Base-by-base conservation (phyloP, 192 early-diverging fungal species). In the Blastocladiella britannica region DNA sequence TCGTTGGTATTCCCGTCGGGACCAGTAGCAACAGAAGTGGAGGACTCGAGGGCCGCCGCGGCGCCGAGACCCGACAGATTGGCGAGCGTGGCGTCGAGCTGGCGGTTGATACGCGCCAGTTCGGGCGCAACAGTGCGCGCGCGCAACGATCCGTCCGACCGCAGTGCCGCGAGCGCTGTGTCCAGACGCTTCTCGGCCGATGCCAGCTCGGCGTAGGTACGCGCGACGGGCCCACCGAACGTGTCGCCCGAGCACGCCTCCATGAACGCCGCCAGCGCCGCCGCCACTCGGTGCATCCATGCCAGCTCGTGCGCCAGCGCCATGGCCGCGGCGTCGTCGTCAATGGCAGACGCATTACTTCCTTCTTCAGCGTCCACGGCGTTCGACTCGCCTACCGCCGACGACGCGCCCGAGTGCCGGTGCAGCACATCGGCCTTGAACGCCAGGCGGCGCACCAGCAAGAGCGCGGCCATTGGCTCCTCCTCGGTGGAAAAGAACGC, bases 361-460 rank as follows among this genome's bases (percentile, higher is more conserved):
- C 79, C 74, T 53, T 73, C 68, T 28, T 76, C 66, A 0, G 76
- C 67, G 18, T 82, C 66, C 24, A 53, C 54, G 6, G 68, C 60
- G 52, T 71, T 65, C 26, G 73, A 29, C 76, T 73, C 56, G 82
- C 81, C 55, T 83, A 79, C 28, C 75, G 67, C 26, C 73, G 67
- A 25, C 67, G 58, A 51, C 74, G 67, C 27, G 68, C 70, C 57
- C 74, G 77, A 57, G 65, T 88, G 83, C 58, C 74, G 75, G 60
- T 77, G 76, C 57, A 84, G 71, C 24, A 93, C 65, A 28, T 84
- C 78, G 4, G 82, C 65, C 68, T 96, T 96, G 70, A 86, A 89
- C 20, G 74, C 71, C 23, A 96, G 61, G 12, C 93, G 80, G 64
- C 81, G 76, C 60, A 93, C 81, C 28, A 90, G 60, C 28, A 96